phyloP scores from a whole-genome alignment of 352 stramenopile genomes.

The Peronospora farinosa region DNA sequence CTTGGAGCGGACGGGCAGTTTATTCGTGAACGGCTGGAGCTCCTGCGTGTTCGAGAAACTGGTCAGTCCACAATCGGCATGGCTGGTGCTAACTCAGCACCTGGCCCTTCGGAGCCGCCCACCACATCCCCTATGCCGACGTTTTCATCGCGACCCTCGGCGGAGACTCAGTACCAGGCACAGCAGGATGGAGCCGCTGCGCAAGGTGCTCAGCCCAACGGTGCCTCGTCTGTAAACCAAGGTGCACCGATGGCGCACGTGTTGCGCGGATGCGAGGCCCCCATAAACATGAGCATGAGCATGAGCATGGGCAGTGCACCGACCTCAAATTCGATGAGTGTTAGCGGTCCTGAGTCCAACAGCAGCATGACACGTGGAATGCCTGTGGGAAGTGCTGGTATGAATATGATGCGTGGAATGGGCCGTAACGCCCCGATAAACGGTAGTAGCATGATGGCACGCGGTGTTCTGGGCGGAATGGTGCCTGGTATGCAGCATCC shows the following conservation, averaged over 20 bases:
- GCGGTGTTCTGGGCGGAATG: slow-evolving; percentile 57
- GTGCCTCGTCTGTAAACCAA: slow-evolving; percentile 25
- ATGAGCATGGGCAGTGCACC: slow-evolving; percentile 48
- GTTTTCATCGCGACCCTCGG: slow-evolving; percentile 61
- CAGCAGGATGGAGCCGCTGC: slow-evolving; percentile 31
- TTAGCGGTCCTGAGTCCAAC: slow-evolving; percentile 38
- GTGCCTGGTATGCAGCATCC: slow-evolving; percentile 65
- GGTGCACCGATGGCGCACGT: slow-evolving; percentile 51
- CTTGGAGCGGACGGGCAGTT: slow-evolving; percentile 78
- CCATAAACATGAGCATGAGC: slow-evolving; percentile 39
- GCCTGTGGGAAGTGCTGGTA: slow-evolving; percentile 39
- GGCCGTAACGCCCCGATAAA: slow-evolving; percentile 49
- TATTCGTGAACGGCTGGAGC: slow-evolving; percentile 73
- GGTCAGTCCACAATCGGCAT: slow-evolving; percentile 79
- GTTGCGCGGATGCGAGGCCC: slow-evolving; percentile 39
- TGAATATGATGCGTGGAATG: slow-evolving; percentile 72
- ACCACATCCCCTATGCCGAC: slow-evolving; percentile 85
- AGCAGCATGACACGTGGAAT: slow-evolving; percentile 42
- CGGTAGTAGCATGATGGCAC: slow-evolving; percentile 55
- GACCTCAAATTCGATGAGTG: slow-evolving; percentile 32
- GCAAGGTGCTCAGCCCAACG: slow-evolving; percentile 29
- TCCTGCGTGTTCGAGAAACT: slow-evolving; percentile 70
- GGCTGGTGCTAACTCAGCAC: slow-evolving; percentile 72
- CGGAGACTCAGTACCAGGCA: slow-evolving; percentile 53
- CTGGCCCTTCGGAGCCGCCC: slow-evolving; percentile 69